These are phyloP conservation scores for Naganishia vaughanmartiniae DNA, from an alignment of 768 basidiomycete species.

Conservation along the genomic window DNA sequence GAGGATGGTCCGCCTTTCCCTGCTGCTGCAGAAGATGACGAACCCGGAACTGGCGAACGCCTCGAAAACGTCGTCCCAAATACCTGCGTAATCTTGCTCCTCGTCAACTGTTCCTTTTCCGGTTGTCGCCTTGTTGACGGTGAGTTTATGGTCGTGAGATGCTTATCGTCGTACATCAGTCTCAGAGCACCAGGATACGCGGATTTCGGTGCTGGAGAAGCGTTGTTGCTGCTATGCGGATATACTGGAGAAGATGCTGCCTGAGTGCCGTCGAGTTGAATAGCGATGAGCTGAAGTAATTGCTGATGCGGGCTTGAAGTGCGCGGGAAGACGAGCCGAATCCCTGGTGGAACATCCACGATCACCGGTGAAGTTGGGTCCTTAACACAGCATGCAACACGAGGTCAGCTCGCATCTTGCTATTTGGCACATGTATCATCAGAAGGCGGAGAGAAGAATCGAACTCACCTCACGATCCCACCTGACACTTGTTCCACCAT, in stretches of 20 bases:
- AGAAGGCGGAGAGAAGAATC: not conserved
- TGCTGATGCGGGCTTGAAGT: conserved; percentile 35
- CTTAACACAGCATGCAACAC: not conserved
- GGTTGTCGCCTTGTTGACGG: not conserved
- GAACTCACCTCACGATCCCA: conserved; percentile 46
- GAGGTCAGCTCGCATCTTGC: not conserved
- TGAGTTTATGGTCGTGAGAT: not conserved
- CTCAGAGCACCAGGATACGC: conserved; percentile 34
- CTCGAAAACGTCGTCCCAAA: conserved; percentile 23
- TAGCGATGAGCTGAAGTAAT: conserved; percentile 35
- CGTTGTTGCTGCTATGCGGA: not conserved
- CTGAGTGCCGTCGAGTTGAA: not conserved
- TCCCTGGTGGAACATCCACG: conserved; percentile 35
- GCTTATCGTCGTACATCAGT: conserved; percentile 31
- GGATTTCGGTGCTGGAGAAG: not conserved
- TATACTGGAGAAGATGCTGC: not conserved
- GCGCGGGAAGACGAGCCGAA: conserved; percentile 44
- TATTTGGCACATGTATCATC: not conserved
- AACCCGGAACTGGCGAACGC: not conserved
- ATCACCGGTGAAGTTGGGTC: conserved; percentile 32
- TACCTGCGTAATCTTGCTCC: conserved; percentile 24
- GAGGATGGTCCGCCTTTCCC: not conserved
- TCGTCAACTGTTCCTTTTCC: conserved; percentile 24
- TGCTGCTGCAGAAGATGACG: not conserved
- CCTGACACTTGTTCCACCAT: conserved; percentile 42